Evolutionary conservation across 2,329 filamentous ascomycete genomes (phyloP).

Genomic region (Phaeosphaeriaceae sp.): DNA sequence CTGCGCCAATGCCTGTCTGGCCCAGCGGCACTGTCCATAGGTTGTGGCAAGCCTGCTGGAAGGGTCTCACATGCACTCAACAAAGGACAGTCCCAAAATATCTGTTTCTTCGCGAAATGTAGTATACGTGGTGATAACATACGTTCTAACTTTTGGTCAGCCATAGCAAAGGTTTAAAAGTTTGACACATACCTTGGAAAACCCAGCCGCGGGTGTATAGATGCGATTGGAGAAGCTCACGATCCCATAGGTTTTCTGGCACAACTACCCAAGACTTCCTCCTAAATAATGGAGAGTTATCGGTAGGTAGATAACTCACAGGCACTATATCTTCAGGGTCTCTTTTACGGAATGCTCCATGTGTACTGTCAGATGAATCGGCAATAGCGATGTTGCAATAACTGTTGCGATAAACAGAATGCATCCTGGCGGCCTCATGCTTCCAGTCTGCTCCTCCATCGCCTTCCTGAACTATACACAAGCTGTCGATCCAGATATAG

Average conservation of each 20-base stretch:
- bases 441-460: conserved; percentile 22
- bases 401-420: conserved; percentile 35
- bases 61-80: not conserved
- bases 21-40: not conserved
- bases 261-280: conserved; percentile 1
- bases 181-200: not conserved
- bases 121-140: not conserved
- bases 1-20: not conserved
- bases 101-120: not conserved
- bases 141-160: too few species aligned
- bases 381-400: conserved; percentile 39
- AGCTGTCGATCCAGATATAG: conserved; percentile 38
- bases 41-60: not conserved
- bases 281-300: conserved; percentile 16
- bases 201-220: conserved; percentile 1
- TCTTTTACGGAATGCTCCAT: conserved; percentile 30
- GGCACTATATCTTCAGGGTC: conserved; percentile 19
- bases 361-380: conserved; percentile 23
- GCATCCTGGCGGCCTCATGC: conserved; percentile 29
- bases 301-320: conserved; percentile 11
- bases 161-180: too few species aligned
- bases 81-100: not conserved
- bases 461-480: conserved; percentile 26
- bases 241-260: not conserved
- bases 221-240: not conserved